Conservation (phyloP, 768 basidiomycete genomes). For the Mycena rebaudengoi region DNA sequence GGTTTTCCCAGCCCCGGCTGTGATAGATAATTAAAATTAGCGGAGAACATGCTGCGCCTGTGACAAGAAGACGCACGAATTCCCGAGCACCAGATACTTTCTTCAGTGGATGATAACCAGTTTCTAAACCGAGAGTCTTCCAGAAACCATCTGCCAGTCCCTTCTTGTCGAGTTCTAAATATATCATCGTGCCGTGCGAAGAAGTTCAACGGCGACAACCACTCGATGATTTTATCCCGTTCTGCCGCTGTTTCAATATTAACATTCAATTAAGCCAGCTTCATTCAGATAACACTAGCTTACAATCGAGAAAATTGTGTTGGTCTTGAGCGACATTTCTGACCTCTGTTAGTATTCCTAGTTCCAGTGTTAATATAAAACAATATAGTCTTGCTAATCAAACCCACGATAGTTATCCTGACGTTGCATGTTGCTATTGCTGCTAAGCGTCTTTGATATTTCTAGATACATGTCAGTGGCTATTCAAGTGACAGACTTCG, state of each 20-base stretch:
- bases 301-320: neutral
- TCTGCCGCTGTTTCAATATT: neutral
- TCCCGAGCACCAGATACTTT: neutral
- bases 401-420: neutral
- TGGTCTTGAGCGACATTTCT: neutral
- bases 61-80: neutral
- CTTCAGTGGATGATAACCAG: neutral
- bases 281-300: neutral
- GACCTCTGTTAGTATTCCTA: neutral
- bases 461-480: too few species aligned
- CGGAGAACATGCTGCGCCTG: neutral
- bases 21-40: neutral
- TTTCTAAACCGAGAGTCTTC: neutral
- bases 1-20: slow-evolving; percentile 1
- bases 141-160: slow-evolving; percentile 5
- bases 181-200: neutral
- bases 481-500: too few species aligned
- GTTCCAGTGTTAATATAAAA: neutral
- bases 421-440: too few species aligned
- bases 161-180: neutral
- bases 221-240: neutral
- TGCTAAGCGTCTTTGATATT: too few species aligned
- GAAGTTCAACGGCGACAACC: slow-evolving; percentile 3
- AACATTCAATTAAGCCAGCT: neutral
- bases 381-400: neutral